phyloP scores from a whole-genome alignment of 2,329 filamentous ascomycete genomes.

The Chaetomium globosum region DNA sequence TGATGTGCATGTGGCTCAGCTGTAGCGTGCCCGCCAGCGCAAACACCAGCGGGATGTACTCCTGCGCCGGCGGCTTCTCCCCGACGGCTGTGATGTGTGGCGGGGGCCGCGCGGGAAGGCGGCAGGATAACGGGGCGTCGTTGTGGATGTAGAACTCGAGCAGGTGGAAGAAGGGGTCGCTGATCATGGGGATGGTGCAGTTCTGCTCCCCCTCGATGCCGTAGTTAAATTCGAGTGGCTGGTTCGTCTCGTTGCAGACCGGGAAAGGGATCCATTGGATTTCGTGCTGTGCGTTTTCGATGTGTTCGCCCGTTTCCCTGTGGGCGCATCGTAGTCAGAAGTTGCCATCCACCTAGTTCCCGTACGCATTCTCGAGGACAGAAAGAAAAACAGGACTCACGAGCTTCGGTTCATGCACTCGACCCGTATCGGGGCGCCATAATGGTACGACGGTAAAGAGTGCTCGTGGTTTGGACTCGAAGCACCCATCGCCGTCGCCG shows the following conservation, averaged over 20 bases:
- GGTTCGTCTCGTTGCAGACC: slow-evolving; percentile 81
- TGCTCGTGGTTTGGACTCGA: slow-evolving; percentile 41
- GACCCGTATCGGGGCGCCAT: slow-evolving; percentile 67
- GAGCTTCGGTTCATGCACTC: slow-evolving; percentile 75
- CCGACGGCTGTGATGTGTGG: slow-evolving; percentile 58
- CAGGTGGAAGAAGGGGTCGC: slow-evolving; percentile 81
- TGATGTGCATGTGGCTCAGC: slow-evolving; percentile 84
- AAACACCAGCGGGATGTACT: slow-evolving; percentile 83
- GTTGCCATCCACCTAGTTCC: not conserved
- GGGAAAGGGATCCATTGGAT: slow-evolving; percentile 92
- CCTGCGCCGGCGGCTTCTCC: slow-evolving; percentile 53
- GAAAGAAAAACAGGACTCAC: slow-evolving; percentile 51
- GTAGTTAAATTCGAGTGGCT: slow-evolving; percentile 82
- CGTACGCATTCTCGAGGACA: not conserved
- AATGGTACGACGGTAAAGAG: slow-evolving; percentile 63
- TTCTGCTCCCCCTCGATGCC: slow-evolving; percentile 80
- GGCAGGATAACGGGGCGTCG: slow-evolving; percentile 90
- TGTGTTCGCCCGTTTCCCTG: slow-evolving; percentile 87
- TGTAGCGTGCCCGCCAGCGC: slow-evolving; percentile 88
- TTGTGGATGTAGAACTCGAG: slow-evolving; percentile 98
- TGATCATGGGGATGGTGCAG: slow-evolving; percentile 77
- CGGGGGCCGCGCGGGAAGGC: slow-evolving; percentile 76
- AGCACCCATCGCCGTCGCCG: slow-evolving; percentile 21
- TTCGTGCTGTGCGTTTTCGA: slow-evolving; percentile 77
- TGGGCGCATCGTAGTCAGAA: not conserved